Base-by-base conservation (phyloP, 2,329 filamentous ascomycete genomes). In the Bipolaris bicolor region DNA sequence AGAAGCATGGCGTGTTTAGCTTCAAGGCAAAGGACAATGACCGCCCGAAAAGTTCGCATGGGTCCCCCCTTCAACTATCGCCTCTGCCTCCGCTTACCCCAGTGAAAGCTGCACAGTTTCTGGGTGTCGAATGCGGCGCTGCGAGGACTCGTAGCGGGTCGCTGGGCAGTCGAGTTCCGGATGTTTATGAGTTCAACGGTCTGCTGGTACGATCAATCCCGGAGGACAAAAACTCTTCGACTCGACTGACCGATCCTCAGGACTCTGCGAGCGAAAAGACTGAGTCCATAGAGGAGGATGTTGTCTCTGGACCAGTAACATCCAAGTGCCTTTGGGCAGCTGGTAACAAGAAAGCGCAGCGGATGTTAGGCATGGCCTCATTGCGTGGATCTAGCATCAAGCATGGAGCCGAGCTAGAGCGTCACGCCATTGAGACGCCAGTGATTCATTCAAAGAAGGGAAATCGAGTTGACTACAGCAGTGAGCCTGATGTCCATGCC, bases 1-100 rank as follows among this genome's bases (percentile, higher is more conserved):
- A 55, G 48, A 70, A 66, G 41, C 61, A 64, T 44, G 52, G 56
- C 11, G 36, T 62, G 16, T 67, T 65, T 29, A 43, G 56, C 10
- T 57, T 58, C 49, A 64, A 60, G 53, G 26, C 58, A 11, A 65
- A 62, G 41, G 51, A 60, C n/a, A 41, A 26, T 24, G 55, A 61
- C 16, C 55, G 55, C 11, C 54, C 57, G 22, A 47, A 41, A 7
- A 57, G 37, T 47, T 60, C 63, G 7, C 37, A 41, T 22, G 47
- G 16, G 18, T 45, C 51, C 22, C 36, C 52, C 22, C 49, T 39
- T 11, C 37, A 49, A 13, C 51, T 10, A 50, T 63, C 65, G 2
- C 63, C 66, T 10, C 39, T 71, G 11, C 65, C 65, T 15, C 57
- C 60, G 6, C 33, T 49, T 10, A 70, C 67, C 10, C 66, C 69